Evolutionary conservation across 2,329 filamentous ascomycete species (phyloP).

Genomic region (Hymenoscyphus fructigenus): DNA sequence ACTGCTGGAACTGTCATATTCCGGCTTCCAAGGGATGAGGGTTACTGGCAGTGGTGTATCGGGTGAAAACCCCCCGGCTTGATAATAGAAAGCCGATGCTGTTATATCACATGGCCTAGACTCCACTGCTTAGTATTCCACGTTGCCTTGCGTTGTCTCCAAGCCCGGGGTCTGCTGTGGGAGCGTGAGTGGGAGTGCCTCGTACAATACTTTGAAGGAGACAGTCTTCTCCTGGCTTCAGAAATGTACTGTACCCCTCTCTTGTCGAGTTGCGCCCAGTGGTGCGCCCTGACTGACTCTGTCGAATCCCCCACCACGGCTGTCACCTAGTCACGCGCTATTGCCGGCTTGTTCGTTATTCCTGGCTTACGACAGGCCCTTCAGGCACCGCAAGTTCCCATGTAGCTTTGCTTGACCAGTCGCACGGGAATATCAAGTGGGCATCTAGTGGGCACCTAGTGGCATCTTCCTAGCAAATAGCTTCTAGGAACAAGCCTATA

Average conservation of each 20-base stretch:
- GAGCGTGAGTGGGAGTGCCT: neutral
- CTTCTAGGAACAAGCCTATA: neutral
- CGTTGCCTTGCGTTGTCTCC: no score
- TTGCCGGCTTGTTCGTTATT: neutral
- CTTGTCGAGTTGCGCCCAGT: neutral
- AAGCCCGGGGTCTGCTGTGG: no score
- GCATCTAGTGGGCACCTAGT: no score
- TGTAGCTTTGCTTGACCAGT: neutral
- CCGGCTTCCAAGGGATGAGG: neutral
- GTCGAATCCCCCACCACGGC: neutral
- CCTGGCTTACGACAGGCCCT: neutral
- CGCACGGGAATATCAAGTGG: neutral
- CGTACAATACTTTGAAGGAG: neutral
- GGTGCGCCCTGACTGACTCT: constrained; percentile 2
- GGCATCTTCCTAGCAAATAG: neutral
- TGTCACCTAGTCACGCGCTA: neutral
- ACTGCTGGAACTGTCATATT: constrained; percentile 2
- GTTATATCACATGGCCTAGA: no score
- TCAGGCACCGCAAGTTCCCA: neutral
- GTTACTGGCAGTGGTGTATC: neutral
- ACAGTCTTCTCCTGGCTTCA: neutral
- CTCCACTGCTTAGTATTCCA: no score
- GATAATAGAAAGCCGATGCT: neutral
- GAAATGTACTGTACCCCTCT: neutral
- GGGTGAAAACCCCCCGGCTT: neutral